Base-by-base conservation (phyloP, 2,329 filamentous ascomycete genomes). In the Fusarium sp. region DNA sequence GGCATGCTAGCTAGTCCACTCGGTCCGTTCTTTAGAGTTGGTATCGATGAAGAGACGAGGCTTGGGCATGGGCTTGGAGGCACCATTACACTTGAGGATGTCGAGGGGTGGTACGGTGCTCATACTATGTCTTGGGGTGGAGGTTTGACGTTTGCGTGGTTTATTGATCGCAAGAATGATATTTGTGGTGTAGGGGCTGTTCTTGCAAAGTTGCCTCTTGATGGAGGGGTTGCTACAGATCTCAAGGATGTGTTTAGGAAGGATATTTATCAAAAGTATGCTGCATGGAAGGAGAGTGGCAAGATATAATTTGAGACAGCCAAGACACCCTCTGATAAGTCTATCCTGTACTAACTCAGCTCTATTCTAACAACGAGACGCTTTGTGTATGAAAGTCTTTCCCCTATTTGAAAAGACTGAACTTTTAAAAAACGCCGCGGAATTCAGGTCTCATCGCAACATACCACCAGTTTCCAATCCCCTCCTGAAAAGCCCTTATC, bases 141-240 rank as follows among this genome's bases (percentile, higher is more conserved):
- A 6, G 85, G 85, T 0, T 42, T 84, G 70, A 86, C 85, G 2
- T 72, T 86, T 28, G 56, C 81, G 6, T 88, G 86, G 86, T 87
- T 87, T 26, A 80, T 87, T 60, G 86, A 87, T 73, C 84, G 84
- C 3, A 83, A 84, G 79, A 86, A 85, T 69, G 81, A 82, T 20
- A 67, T 87, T 9, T 86, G 84, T 55, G 84, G 83, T 20, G 60
- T 86, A 5, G 82, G 80, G 3, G 84, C 84, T 24, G 32, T 85
- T 4, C 84, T 85, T 64, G 77, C 83, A 11, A 45, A 73, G 20
- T n/a, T 86, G 30, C 84, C 84, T 3, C 28, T 83, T 5, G 73
- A 78, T 15, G 60, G 14, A 1, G 60, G 59, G 0, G 28, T 67
- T 15, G 67, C 83, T 5, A 47, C 61, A 0, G 76, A 75, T 8